These are phyloP conservation scores for Aspergillus baeticus DNA, from an alignment of 495 filamentous ascomycete species.

Conservation along the genomic window DNA sequence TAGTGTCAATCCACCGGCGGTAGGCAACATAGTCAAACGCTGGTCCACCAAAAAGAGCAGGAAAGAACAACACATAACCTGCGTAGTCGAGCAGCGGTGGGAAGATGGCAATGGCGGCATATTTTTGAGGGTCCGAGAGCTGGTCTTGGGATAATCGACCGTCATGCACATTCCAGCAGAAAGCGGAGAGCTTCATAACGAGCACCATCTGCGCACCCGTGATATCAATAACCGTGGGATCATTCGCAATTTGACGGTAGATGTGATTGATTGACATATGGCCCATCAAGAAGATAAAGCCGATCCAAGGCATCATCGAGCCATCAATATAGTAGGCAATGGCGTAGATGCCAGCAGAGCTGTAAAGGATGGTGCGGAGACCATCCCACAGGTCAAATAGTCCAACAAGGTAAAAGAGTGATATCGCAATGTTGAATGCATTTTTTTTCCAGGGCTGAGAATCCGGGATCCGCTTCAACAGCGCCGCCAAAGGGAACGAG, in stretches of 20 bases:
- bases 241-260: slow-evolving; percentile 66
- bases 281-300: slow-evolving; percentile 90
- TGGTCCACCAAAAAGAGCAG: slow-evolving; percentile 80
- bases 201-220: slow-evolving; percentile 98
- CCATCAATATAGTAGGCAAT: slow-evolving; percentile 83
- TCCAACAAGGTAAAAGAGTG: slow-evolving; percentile 87
- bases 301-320: slow-evolving; percentile 98
- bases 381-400: slow-evolving; percentile 95
- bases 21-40: slow-evolving; percentile 95
- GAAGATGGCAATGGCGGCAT: slow-evolving; percentile 70
- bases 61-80: slow-evolving; percentile 94
- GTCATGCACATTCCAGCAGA: slow-evolving; percentile 97
- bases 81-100: slow-evolving; percentile 76
- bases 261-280: slow-evolving; percentile 93
- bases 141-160: slow-evolving; percentile 74
- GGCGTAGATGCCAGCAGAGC: slow-evolving; percentile 73
- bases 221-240: slow-evolving; percentile 72
- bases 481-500: slow-evolving; percentile 86
- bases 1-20: slow-evolving; percentile 85
- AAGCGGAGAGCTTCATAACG: slow-evolving; percentile 96
- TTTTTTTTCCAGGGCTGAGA: slow-evolving; percentile 83
- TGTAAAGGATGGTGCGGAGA: slow-evolving; percentile 73
- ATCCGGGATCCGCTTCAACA: slow-evolving; percentile 92
- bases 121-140: slow-evolving; percentile 82
- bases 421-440: slow-evolving; percentile 75